A percentile compares a stretch with the other conserved stretches of the same genome.
phyloP scores from a whole-genome alignment of 768 basidiomycete genomes.

The Plicaturopsis crispa region DNA sequence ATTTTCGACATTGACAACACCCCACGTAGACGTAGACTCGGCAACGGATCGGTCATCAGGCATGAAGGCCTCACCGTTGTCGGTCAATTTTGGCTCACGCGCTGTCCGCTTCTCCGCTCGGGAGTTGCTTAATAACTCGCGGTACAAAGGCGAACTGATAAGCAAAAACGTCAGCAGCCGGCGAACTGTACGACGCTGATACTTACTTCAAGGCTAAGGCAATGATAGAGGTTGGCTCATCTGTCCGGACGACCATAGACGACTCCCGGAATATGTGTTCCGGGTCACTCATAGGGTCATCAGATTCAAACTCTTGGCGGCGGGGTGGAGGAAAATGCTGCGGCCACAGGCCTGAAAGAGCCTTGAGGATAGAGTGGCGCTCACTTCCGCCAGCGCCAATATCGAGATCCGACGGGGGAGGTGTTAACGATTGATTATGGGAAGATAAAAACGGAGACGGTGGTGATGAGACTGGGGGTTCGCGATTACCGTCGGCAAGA shows the following conservation, averaged over 20 bases:
- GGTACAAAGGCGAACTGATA: constrained; percentile 70
- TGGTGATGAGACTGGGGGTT: constrained; percentile 3
- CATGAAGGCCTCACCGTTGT: constrained; percentile 84
- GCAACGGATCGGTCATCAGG: constrained; percentile 80
- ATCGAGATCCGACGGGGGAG: constrained; percentile 49
- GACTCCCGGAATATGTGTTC: constrained; percentile 95
- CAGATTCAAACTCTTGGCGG: constrained; percentile 51
- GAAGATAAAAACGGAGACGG: constrained; percentile 1
- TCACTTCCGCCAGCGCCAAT: constrained; percentile 43
- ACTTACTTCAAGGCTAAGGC: constrained; percentile 85
- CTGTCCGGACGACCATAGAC: constrained; percentile 89
- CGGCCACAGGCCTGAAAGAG: constrained; percentile 79
- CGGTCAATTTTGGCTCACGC: constrained; percentile 45
- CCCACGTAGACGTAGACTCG: constrained; percentile 88
- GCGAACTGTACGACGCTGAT: constrained; percentile 1
- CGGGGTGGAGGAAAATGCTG: constrained; percentile 40
- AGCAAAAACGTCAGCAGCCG: constrained; percentile 4
- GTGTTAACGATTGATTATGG: constrained; percentile 26
- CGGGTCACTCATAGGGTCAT: constrained; percentile 67
- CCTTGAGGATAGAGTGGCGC: constrained; percentile 71
- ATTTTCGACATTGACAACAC: constrained; percentile 79
- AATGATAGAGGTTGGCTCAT: constrained; percentile 97
- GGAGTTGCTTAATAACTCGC: constrained; percentile 71
- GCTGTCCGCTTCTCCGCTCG: constrained; percentile 70
- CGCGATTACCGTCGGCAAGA: not conserved